Conservation (phyloP, 495 filamentous ascomycete species). For the Aspergillus sparsus region DNA sequence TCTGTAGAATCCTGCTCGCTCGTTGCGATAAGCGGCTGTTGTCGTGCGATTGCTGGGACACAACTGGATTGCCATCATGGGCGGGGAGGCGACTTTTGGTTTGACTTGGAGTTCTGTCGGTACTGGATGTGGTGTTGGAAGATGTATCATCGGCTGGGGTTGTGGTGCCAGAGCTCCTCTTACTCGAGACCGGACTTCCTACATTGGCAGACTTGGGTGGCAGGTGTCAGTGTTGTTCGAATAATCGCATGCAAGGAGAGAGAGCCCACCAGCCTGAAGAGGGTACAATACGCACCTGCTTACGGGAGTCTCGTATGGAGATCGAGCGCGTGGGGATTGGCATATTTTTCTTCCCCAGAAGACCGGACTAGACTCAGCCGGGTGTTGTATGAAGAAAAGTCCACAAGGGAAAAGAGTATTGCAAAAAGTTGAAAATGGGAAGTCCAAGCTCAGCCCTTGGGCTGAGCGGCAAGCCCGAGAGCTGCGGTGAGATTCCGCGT, state of each 20-base stretch:
- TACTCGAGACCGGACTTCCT: conserved; percentile 32
- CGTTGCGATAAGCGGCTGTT: conserved; percentile 13
- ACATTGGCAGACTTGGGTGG: conserved; percentile 29
- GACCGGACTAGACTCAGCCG: too few species aligned
- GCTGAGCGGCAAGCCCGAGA: too few species aligned
- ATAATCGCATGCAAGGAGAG: conserved; percentile 19
- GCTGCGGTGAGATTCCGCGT: too few species aligned
- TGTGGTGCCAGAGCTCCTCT: conserved; percentile 14
- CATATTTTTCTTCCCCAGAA: conserved; percentile 25
- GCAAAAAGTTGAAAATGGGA: too few species aligned
- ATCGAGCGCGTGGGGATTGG: conserved; percentile 45
- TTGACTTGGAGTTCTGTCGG: conserved; percentile 15
- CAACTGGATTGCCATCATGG: conserved; percentile 14
- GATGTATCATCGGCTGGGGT: conserved; percentile 4
- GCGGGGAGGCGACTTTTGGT: conserved; percentile 21
- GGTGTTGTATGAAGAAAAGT: too few species aligned
- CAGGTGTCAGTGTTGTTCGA: conserved; percentile 21
- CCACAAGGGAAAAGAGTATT: too few species aligned
- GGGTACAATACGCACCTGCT: conserved; percentile 35
- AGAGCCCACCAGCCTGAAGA: conserved; percentile 11
- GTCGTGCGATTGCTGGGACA: neutral
- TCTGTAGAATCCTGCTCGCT: conserved; percentile 4
- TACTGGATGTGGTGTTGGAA: conserved; percentile 10
- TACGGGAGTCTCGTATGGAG: conserved; percentile 41
- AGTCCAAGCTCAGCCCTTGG: too few species aligned